Conservation (phyloP, 345 rosid species). For the Viola odorata region DNA sequence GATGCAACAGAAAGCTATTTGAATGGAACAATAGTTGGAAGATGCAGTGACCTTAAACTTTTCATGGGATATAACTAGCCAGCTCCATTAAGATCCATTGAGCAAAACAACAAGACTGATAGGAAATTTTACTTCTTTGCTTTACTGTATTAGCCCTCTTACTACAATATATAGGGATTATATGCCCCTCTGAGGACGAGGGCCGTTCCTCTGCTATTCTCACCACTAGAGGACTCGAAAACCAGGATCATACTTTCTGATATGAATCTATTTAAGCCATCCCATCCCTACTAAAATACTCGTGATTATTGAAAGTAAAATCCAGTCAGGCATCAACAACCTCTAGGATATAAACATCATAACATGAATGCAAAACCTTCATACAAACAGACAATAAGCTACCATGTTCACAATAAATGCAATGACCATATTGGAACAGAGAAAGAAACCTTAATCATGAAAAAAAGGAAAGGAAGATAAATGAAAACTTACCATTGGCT, state of each 20-base stretch:
- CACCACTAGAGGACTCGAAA: no score
- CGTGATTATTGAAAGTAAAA: not conserved
- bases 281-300: not conserved
- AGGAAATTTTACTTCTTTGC: no score
- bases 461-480: conserved; percentile 1
- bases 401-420: not conserved
- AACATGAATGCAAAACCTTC: not conserved
- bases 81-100: not conserved
- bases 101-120: no score
- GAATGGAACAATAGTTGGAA: no score
- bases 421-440: not conserved
- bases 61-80: not conserved
- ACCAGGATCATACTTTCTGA: no score
- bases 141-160: no score
- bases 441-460: not conserved
- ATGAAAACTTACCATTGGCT: conserved; percentile 47
- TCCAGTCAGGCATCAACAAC: not conserved
- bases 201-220: no score
- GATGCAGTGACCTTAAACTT: not conserved
- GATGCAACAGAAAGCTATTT: not conserved
- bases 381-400: not conserved
- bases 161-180: no score
- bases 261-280: not conserved
- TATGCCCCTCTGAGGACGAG: no score
- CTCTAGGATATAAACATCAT: not conserved